Evolutionary conservation across 805 yeast species (phyloP), one percentile per base, ranked within the genome.

Genomic region (Kuraishia molischiana): DNA sequence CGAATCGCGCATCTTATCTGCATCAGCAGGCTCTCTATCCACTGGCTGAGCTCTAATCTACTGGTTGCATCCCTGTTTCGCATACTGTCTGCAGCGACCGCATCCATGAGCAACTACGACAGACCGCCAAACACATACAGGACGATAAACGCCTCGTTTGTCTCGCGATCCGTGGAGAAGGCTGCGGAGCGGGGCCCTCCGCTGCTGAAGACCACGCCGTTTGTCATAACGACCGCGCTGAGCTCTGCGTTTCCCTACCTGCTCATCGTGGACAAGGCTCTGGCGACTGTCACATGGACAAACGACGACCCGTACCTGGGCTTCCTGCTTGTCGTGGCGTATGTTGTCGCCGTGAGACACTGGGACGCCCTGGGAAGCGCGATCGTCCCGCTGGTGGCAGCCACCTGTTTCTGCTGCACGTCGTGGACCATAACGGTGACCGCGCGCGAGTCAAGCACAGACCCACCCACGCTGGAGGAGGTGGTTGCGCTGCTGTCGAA

Each of bases 221-320:
- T 77, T 3, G 45, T 61, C 4, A 48, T 73, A n/a, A 59, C 72
- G 5, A 55, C 70, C 6, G 67, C 73, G 1, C 56, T 74, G 21
- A 60, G 70, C 28, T 58, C 66, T 31, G 59, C 66, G 22, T 72
- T 68, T 42, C 79, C 79, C 1, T 56, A 66, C 40, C 52, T 74
- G 24, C 48, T 69, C 13, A 45, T 72, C 18, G 49, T 66, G 4
- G 77, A 74, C 48, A 54, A 60, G 31, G 39, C 63, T 5, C 49
- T 74, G 14, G 69, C 69, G 29, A 50, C 69, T 11, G 42, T 72
- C 17, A 72, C 79, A 1, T 74, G 80, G 80, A 72, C 80, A 1
- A 70, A 71, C 41, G 67, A 61, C 4, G 72, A 70, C 38, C 54
- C 67, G 8, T 70, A 67, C 44, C 58, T 58, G 41, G 74, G 72